Evolutionary conservation across 306 rosid genomes (phyloP), one percentile per base, ranked within the genome.

Genomic region (Pterocarpus macrocarpus): DNA sequence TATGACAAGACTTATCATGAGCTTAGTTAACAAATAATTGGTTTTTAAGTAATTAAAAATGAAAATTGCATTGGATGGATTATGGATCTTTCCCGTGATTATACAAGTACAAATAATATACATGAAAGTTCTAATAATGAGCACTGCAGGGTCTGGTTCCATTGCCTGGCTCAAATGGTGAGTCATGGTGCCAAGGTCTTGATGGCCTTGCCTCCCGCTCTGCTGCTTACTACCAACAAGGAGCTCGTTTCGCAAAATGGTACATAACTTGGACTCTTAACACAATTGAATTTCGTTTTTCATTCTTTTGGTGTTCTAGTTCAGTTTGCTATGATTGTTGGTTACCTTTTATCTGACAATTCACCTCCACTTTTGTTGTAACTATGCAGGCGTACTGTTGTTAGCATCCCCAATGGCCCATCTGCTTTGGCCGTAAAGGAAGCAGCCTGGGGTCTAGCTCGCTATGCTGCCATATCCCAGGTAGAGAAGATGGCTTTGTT

Each of bases 141-240:
- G 77, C 73, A 76, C 73, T n/a, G 63, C 16, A 77, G 82, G 86
- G 98, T 86, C 70, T 91, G 85, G 97, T 91, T 73, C 97, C 98
- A 8, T 84, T 94, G 5, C 71, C 77, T 64, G 98, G 98, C 83
- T 94, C 97, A 58, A 94, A 94, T 67, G 73, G 89, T 35, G 98
- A 94, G 87, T 94, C 97, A 28, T 94, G 98, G 98, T 94, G 98
- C 90, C 98, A 94, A 90, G 98, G 98, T 80, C 92, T 93, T 7
- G 98, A 93, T n/a, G 98, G 98, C 50, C 94, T 93, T 55, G 91
- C 97, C 68, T 91, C 98, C 66, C 98, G 97, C 62, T 59, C 97
- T 4, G 97, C 98, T 82, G 97, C 98, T 39, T 93, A 91, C 97
- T 91, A 91, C 85, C 89, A 91, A n/a, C 94, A 93, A 70, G 97